Base-by-base conservation (phyloP, 2,329 filamentous ascomycete genomes). In the Cladosporium phlei region DNA sequence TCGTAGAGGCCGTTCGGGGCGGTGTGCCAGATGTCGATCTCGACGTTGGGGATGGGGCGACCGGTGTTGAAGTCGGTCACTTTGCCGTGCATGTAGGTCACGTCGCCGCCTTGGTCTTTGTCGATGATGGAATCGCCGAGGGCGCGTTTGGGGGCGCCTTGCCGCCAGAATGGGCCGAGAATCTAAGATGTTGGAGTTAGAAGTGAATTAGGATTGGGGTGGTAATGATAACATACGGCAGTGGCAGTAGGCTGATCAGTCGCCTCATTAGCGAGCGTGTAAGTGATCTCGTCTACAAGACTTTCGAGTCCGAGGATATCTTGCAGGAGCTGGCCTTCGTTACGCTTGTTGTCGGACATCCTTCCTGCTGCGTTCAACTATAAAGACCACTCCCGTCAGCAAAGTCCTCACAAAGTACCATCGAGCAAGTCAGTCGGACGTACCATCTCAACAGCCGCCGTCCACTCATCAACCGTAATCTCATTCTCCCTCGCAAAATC, bases 81-180 rank as follows among this genome's bases (percentile, higher is more conserved):
- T 2, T 60, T 70, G 39, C 86, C 85, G 54, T 86, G 77, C 74
- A 88, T 82, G 58, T 75, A 79, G 3, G 76, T 74, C 21, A 81
- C 68, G 52, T 85, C 68, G 20, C 72, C 77, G 47, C 74, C 68
- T 3, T 69, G 58, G 4, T 76, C 52, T 70, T 61, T 52, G 56
- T 67, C 62, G 16, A 82, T 73, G 52, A 93, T 87, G 57, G 73
- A 82, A 35, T 74, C 77, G 39, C 85, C 88, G 60, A 85, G 85
- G n/a, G 79, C 68, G 37, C 83, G 77, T 48, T 77, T 69, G 4
- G 88, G 87, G 0, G 87, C 80, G 55, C 89, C 77, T 33, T 80
- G 75, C 5, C 86, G 78, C 79, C 86, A 94, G 70, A 95, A 95
- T 1, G 88, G 88, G 0, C 88, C 88, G 0, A 95, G 77, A 54